These are phyloP conservation scores for Penicillium parvum DNA, from an alignment of 495 filamentous ascomycete genomes.

Conservation along the genomic window DNA sequence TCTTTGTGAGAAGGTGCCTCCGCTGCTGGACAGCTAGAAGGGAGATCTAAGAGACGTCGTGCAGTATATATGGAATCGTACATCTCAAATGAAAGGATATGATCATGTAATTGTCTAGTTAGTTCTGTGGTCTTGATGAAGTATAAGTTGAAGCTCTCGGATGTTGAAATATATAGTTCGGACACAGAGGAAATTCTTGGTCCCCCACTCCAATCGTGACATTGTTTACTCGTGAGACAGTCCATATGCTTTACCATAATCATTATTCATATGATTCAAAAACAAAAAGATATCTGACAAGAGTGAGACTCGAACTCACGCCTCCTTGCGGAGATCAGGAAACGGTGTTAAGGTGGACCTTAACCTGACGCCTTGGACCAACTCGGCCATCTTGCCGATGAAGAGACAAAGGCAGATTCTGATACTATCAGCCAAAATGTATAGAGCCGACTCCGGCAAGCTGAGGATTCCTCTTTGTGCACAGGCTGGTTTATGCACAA, in stretches of 20 bases:
- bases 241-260: too few species aligned
- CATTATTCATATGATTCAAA: neutral
- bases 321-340: constrained; percentile 29
- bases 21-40: constrained; percentile 40
- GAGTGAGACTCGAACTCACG: constrained; percentile 39
- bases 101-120: too few species aligned
- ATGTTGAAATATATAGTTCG: too few species aligned
- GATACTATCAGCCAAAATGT: neutral
- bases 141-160: too few species aligned
- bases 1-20: constrained; percentile 54
- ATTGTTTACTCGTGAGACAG: too few species aligned
- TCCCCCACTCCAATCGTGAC: too few species aligned
- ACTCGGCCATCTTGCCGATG: constrained; percentile 29
- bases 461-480: too few species aligned
- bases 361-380: constrained; percentile 34
- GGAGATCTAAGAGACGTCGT: neutral
- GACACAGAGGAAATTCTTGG: too few species aligned
- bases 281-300: constrained; percentile 17
- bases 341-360: constrained; percentile 26
- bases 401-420: neutral
- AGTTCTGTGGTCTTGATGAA: too few species aligned
- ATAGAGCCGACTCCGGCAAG: too few species aligned
- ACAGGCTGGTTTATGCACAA: too few species aligned
- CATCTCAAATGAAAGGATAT: too few species aligned
- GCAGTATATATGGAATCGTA: neutral